A percentile compares a stretch with the other conserved stretches of the same genome.
phyloP scores from a whole-genome alignment of 768 basidiomycete genomes.

The Harrya chromipes region DNA sequence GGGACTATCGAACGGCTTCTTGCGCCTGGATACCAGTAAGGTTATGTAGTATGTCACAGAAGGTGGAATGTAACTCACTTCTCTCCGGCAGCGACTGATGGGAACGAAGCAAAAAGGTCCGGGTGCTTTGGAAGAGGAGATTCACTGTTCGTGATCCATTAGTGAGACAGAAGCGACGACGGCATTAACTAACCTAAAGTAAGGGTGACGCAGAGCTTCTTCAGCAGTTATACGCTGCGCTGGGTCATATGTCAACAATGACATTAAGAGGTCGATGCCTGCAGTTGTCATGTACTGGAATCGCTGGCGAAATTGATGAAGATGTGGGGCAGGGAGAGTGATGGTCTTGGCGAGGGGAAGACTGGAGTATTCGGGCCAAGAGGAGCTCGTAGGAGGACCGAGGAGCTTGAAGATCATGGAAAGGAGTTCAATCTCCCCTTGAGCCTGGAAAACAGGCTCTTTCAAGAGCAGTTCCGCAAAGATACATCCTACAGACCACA shows the following conservation, averaged over 20 bases:
- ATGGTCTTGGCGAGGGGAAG: constrained; percentile 83
- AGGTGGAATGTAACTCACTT: constrained; percentile 48
- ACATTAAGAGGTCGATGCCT: constrained; percentile 82
- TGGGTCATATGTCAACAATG: constrained; percentile 87
- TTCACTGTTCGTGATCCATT: constrained; percentile 51
- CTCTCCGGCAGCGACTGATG: constrained; percentile 94
- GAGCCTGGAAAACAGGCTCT: constrained; percentile 97
- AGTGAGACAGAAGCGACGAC: neutral
- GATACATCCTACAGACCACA: constrained; percentile 99
- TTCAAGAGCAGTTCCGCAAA: constrained; percentile 95
- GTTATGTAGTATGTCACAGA: constrained; percentile 1
- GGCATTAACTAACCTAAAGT: constrained; percentile 63
- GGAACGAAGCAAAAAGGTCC: constrained; percentile 93
- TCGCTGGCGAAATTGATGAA: constrained; percentile 75
- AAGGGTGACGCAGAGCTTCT: constrained; percentile 87
- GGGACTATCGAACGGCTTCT: constrained; percentile 76
- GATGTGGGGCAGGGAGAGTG: constrained; percentile 69
- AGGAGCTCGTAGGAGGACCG: constrained; percentile 82
- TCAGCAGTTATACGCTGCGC: constrained; percentile 82
- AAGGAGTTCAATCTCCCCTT: constrained; percentile 89
- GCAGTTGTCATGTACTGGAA: constrained; percentile 82
- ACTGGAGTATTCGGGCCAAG: constrained; percentile 82
- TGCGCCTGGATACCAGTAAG: constrained; percentile 47
- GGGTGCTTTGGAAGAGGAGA: constrained; percentile 95
- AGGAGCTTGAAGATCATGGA: constrained; percentile 93